Evolutionary conservation across 306 rosid genomes (phyloP).

Genomic region (Cucumis cinereus): DNA sequence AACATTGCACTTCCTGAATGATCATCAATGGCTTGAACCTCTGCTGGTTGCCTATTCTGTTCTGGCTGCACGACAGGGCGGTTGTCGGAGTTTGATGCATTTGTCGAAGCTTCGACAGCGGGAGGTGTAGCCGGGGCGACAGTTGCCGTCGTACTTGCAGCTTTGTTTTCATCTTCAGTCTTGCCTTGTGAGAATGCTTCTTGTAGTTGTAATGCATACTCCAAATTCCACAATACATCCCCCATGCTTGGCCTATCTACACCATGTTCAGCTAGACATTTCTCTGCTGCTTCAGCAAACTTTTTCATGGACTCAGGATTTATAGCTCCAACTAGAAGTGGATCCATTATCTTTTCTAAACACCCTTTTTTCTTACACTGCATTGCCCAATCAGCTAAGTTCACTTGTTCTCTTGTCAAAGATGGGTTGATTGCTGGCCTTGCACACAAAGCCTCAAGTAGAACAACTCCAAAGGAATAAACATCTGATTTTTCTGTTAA

Average conservation of each 20-base stretch:
- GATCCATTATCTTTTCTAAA: slow-evolving; percentile 34
- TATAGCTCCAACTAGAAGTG: slow-evolving; percentile 22
- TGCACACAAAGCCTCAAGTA: slow-evolving; percentile 30
- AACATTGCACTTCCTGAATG: slow-evolving; percentile 66
- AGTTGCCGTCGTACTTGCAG: not conserved
- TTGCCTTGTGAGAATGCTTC: slow-evolving; percentile 30
- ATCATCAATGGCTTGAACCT: slow-evolving; percentile 25
- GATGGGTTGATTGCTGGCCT: slow-evolving; percentile 34
- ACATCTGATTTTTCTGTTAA: slow-evolving; percentile 41
- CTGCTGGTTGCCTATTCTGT: slow-evolving; percentile 11
- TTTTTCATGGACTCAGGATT: slow-evolving; percentile 39
- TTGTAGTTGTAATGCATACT: slow-evolving; percentile 41
- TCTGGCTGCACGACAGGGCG: slow-evolving; percentile 1
- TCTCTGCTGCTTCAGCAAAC: slow-evolving; percentile 43
- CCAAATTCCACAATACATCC: slow-evolving; percentile 40
- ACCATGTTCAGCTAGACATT: slow-evolving; percentile 36
- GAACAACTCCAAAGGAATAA: slow-evolving; percentile 38
- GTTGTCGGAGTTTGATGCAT: slow-evolving; percentile 5
- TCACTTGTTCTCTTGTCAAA: slow-evolving; percentile 39
- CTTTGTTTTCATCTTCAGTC: slow-evolving; percentile 8
- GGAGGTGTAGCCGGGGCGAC: slow-evolving; percentile 8
- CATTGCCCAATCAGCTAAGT: slow-evolving; percentile 49
- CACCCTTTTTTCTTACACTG: slow-evolving; percentile 34
- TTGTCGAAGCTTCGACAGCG: not conserved
- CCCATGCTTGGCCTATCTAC: slow-evolving; percentile 50